These are phyloP conservation scores for Thymus quinquecostatus DNA, from an alignment of 257 asterid species.

Conservation along the genomic window DNA sequence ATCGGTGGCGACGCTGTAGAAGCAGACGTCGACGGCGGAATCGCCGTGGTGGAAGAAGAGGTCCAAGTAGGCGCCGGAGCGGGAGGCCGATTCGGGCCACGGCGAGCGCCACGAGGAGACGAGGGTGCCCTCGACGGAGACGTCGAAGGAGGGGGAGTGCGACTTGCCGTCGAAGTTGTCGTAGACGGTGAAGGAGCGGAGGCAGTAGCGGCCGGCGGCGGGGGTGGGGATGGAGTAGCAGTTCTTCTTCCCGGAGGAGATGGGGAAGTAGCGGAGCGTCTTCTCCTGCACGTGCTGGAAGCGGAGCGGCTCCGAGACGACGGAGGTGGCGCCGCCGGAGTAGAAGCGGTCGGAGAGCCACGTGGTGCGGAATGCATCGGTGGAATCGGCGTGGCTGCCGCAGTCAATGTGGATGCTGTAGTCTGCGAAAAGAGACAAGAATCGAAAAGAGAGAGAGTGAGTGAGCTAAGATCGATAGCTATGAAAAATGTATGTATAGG, in stretches of 20 bases:
- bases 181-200: slow-evolving; percentile 85
- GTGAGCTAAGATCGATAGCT: background rate
- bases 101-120: slow-evolving; percentile 92
- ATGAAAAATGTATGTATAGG: background rate
- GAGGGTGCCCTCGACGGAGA: slow-evolving; percentile 81
- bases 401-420: slow-evolving; percentile 75
- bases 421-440: slow-evolving; percentile 40
- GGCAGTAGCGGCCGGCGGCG: slow-evolving; percentile 49
- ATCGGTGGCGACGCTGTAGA: slow-evolving; percentile 96
- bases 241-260: slow-evolving; percentile 82
- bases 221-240: slow-evolving; percentile 72
- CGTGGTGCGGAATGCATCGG: slow-evolving; percentile 65
- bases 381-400: slow-evolving; percentile 69
- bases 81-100: slow-evolving; percentile 64
- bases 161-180: slow-evolving; percentile 84
- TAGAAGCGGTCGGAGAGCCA: slow-evolving; percentile 91
- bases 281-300: slow-evolving; percentile 80
- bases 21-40: slow-evolving; percentile 63
- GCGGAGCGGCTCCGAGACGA: slow-evolving; percentile 88
- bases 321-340: slow-evolving; percentile 72
- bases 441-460: background rate
- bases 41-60: slow-evolving; percentile 62
- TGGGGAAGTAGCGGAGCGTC: slow-evolving; percentile 84
- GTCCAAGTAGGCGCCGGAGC: slow-evolving; percentile 91
- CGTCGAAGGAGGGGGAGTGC: slow-evolving; percentile 91